Percentiles rank a stretch among this genome's conserved stretches.
Evolutionary conservation across 2,329 filamentous ascomycete species (phyloP).

Genomic region (Aspergillus carbonarius): DNA sequence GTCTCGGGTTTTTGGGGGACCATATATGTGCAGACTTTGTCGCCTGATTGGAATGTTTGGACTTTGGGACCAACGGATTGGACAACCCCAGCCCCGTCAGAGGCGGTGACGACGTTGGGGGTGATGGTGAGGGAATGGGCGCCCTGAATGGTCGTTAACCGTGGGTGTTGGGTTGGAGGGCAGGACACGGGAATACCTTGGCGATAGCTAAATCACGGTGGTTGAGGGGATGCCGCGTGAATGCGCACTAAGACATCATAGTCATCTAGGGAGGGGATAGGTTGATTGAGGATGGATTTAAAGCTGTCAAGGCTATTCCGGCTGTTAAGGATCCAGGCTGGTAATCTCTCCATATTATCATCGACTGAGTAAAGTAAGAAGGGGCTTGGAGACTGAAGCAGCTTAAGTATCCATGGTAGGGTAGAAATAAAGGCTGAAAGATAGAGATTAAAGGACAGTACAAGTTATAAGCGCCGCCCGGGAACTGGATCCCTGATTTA

Average conservation of each 20-base stretch:
- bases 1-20: conserved; percentile 47
- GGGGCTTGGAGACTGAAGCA: too few species aligned
- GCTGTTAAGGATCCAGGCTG: conserved; percentile 34
- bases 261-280: conserved; percentile 60
- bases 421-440: too few species aligned
- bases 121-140: conserved; percentile 35
- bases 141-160: conserved; percentile 43
- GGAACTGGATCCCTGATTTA: too few species aligned
- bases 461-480: too few species aligned
- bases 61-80: conserved; percentile 52
- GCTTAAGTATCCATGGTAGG: too few species aligned
- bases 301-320: conserved; percentile 40
- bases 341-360: background rate
- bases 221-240: conserved; percentile 41
- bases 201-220: conserved; percentile 43
- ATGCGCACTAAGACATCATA: conserved; percentile 66
- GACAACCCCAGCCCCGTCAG: conserved; percentile 44
- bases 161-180: background rate
- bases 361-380: too few species aligned
- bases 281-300: conserved; percentile 50
- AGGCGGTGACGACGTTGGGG: conserved; percentile 44
- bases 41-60: conserved; percentile 51
- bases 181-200: conserved; percentile 38
- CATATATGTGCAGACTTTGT: conserved; percentile 55
- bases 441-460: too few species aligned